Percentiles rank a stretch among this genome's conserved stretches.
These are phyloP conservation scores for Geotrichum bryndzae DNA, from an alignment of 1,139 yeast species.

Conservation along the genomic window DNA sequence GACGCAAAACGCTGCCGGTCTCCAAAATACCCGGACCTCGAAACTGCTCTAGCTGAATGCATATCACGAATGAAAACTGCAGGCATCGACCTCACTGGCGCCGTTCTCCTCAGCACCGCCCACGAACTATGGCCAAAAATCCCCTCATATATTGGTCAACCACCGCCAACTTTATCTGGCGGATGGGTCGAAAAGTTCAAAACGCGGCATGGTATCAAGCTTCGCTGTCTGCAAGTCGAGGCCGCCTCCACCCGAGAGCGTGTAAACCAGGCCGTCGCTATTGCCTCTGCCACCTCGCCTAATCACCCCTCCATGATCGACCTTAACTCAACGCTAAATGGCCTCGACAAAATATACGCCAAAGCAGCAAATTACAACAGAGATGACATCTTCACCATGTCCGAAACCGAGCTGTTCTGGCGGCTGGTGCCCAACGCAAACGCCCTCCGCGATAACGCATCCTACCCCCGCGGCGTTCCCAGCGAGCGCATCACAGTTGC, in stretches of 20 bases:
- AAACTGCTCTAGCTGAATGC: constrained; percentile 16
- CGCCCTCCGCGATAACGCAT: constrained; percentile 1
- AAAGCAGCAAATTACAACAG: constrained; percentile 3
- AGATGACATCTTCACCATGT: constrained; percentile 16
- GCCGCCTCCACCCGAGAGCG: constrained; percentile 16
- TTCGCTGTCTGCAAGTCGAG: constrained; percentile 15
- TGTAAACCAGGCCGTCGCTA: constrained; percentile 5
- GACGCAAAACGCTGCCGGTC: constrained; percentile 17
- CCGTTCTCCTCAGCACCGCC: constrained; percentile 15
- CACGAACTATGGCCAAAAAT: constrained; percentile 16
- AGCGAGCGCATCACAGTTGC: constrained; percentile 16
- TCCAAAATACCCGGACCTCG: constrained; percentile 18
- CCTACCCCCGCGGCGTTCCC: neutral
- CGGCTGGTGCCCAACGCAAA: constrained; percentile 10
- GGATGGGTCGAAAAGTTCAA: constrained; percentile 20
- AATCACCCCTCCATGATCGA: neutral
- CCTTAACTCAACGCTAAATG: neutral
- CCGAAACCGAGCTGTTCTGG: constrained; percentile 15
- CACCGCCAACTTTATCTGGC: constrained; percentile 16
- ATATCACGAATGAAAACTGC: constrained; percentile 11
- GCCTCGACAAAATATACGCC: neutral
- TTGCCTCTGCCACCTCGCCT: neutral
- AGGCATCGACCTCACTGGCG: constrained; percentile 17
- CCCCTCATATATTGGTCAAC: constrained; percentile 14
- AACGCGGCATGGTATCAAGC: constrained; percentile 15